These are phyloP conservation scores for Cyclotella cryptica DNA, from an alignment of 108 stramenopile species.

Conservation along the genomic window DNA sequence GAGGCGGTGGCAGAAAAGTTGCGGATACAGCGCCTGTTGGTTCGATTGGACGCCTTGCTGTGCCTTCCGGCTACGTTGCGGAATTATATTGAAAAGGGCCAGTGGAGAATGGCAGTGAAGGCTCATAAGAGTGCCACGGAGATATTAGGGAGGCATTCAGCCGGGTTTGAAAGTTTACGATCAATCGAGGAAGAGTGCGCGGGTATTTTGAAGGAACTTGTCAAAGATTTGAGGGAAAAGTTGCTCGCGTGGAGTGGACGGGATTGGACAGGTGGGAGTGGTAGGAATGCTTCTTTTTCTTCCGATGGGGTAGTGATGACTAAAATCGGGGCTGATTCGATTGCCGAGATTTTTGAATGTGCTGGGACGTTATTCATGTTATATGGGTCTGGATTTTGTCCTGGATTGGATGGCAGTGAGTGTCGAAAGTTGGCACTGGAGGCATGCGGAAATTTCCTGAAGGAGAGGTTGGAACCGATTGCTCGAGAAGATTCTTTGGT, in stretches of 20 bases:
- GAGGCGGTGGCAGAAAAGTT: constrained; percentile 88
- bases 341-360: constrained; percentile 85
- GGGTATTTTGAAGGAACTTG: constrained; percentile 64
- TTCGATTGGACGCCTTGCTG: constrained; percentile 77
- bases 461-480: constrained; percentile 45
- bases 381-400: constrained; percentile 35
- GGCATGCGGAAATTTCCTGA: constrained; percentile 66
- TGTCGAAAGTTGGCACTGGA: constrained; percentile 69
- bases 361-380: constrained; percentile 80
- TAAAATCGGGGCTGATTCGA: constrained; percentile 48
- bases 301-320: constrained; percentile 11
- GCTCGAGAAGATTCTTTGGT: constrained; percentile 3
- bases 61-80: constrained; percentile 78
- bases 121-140: constrained; percentile 64
- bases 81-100: constrained; percentile 52
- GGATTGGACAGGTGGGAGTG: constrained; percentile 16
- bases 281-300: constrained; percentile 9
- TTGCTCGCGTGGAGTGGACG: constrained; percentile 75
- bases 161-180: constrained; percentile 82
- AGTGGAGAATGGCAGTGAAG: constrained; percentile 74
- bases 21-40: constrained; percentile 75
- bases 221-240: constrained; percentile 53
- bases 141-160: constrained; percentile 80
- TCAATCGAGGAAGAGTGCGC: constrained; percentile 82
- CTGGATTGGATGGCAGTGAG: constrained; percentile 47